Percentiles rank a stretch among this genome's conserved stretches.
These are phyloP conservation scores for Fusarium tuaranense DNA, from an alignment of 2,329 filamentous ascomycete genomes.

Conservation along the genomic window DNA sequence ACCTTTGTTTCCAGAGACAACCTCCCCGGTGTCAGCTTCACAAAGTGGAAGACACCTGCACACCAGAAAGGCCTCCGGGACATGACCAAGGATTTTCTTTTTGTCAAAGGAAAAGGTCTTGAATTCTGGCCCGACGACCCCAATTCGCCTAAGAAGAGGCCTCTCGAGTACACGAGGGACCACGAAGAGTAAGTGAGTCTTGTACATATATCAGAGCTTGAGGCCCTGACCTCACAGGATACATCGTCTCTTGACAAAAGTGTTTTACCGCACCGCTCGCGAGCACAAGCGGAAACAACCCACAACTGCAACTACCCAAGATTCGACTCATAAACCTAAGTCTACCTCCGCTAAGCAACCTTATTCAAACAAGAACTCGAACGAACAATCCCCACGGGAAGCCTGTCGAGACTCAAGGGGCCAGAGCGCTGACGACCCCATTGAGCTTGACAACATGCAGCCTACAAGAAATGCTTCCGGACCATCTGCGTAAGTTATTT, in stretches of 20 bases:
- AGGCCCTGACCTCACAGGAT: constrained; percentile 8
- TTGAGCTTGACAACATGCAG: constrained; percentile 19
- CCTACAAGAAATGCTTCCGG: background rate
- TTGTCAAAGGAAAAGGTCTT: constrained; percentile 20
- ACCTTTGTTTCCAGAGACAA: constrained; percentile 16
- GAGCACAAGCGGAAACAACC: constrained; percentile 17
- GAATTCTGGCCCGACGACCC: constrained; percentile 35
- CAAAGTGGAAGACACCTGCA: constrained; percentile 17
- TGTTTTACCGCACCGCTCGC: constrained; percentile 21
- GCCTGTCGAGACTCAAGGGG: background rate
- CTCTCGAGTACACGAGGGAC: constrained; percentile 25
- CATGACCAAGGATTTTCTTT: constrained; percentile 29
- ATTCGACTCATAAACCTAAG: background rate
- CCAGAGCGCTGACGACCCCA: constrained; percentile 7
- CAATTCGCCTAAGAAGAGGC: background rate
- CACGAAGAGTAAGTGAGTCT: constrained; percentile 4
- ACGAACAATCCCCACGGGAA: background rate
- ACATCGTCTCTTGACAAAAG: constrained; percentile 17
- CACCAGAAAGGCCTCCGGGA: constrained; percentile 36
- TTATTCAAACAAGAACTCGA: background rate
- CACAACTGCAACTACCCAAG: fast-evolving
- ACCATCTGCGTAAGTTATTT: background rate
- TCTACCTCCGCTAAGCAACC: fast-evolving
- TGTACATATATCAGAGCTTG: background rate
- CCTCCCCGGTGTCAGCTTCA: constrained; percentile 5